phyloP scores from a whole-genome alignment of 1,284 basidiomycete genomes.

The Coriolopsis trogii region DNA sequence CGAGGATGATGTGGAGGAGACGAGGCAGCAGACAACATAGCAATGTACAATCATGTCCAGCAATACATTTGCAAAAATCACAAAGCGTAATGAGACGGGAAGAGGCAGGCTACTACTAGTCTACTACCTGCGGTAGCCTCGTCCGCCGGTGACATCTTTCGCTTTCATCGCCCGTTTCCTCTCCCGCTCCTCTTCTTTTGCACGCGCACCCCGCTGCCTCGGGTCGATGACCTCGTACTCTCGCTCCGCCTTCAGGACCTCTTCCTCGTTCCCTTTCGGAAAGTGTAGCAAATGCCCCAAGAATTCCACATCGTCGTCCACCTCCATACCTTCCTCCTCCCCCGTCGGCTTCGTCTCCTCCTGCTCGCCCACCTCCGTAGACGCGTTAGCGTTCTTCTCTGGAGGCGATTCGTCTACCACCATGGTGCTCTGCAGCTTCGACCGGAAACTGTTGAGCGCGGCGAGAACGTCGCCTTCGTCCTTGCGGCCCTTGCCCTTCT shows the following conservation, averaged over 20 bases:
- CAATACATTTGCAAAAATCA: no score
- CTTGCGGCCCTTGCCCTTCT: conserved; percentile 60
- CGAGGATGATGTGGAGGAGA: no score
- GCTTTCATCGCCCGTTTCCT: conserved; percentile 50
- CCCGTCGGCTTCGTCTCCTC: conserved; percentile 14
- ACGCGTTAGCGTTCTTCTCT: conserved; percentile 29
- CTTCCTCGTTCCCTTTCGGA: conserved; percentile 77
- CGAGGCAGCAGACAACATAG: no score
- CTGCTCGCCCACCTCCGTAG: conserved; percentile 25
- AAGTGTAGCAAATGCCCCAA: conserved; percentile 78
- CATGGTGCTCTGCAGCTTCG: conserved; percentile 58
- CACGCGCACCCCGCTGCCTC: conserved; percentile 65
- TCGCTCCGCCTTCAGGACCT: conserved; percentile 79
- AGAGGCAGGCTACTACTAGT: no score
- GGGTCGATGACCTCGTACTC: conserved; percentile 92
- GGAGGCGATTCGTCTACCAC: conserved; percentile 36
- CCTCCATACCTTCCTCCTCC: conserved; percentile 67
- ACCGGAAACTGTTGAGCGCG: conserved; percentile 72
- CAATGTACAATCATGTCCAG: no score
- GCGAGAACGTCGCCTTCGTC: conserved; percentile 82
- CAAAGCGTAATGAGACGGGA: no score
- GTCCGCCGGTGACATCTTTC: conserved; percentile 29
- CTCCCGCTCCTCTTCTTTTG: conserved; percentile 74
- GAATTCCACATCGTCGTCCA: conserved; percentile 84
- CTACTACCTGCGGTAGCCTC: conserved; percentile 31